Evolutionary conservation across 768 basidiomycete species (phyloP).

Genomic region (Lactifluus subvellereus): DNA sequence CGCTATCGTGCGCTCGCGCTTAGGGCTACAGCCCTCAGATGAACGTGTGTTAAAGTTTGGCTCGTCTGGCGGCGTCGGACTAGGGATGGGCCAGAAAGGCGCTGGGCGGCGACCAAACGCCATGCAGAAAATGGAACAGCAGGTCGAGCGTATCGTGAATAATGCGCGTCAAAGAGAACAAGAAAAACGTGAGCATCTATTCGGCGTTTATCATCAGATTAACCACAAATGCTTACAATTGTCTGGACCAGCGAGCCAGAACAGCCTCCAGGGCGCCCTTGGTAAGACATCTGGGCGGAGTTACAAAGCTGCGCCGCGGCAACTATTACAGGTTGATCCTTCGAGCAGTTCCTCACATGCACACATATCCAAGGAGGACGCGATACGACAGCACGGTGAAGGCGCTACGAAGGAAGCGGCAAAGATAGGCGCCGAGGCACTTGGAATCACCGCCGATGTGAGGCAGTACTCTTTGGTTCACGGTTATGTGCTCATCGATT

Average conservation of each 20-base stretch:
- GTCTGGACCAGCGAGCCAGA: slow-evolving; percentile 39
- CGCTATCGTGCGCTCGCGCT: slow-evolving; percentile 71
- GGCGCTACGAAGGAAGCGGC: slow-evolving; percentile 69
- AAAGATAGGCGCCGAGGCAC: slow-evolving; percentile 66
- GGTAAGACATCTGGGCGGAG: slow-evolving; percentile 92
- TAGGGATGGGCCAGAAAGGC: slow-evolving; percentile 68
- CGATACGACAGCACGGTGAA: slow-evolving; percentile 38
- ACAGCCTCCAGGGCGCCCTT: slow-evolving; percentile 85
- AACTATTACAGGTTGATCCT: slow-evolving; percentile 84
- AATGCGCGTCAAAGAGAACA: slow-evolving; percentile 83
- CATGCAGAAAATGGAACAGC: slow-evolving; percentile 89
- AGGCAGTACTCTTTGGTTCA: slow-evolving; percentile 20
- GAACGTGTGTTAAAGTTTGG: slow-evolving; percentile 84
- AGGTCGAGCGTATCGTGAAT: slow-evolving; percentile 94
- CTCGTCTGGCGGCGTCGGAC: slow-evolving; percentile 75
- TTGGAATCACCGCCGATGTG: slow-evolving; percentile 56
- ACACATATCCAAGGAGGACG: slow-evolving; percentile 51
- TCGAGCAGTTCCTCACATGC: slow-evolving; percentile 39
- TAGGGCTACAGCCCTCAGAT: slow-evolving; percentile 66
- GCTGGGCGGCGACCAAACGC: slow-evolving; percentile 71
- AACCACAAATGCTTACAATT: slow-evolving; percentile 15
- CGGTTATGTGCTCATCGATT: slow-evolving; percentile 1
- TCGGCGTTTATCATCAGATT: slow-evolving; percentile 28
- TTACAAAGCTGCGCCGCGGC: slow-evolving; percentile 94
- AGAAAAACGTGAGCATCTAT: slow-evolving; percentile 55